A percentile compares a stretch with the other conserved stretches of the same genome.
These are phyloP conservation scores for Taxillus chinensis DNA, from an alignment of 164 flowering plant species.

Conservation along the genomic window DNA sequence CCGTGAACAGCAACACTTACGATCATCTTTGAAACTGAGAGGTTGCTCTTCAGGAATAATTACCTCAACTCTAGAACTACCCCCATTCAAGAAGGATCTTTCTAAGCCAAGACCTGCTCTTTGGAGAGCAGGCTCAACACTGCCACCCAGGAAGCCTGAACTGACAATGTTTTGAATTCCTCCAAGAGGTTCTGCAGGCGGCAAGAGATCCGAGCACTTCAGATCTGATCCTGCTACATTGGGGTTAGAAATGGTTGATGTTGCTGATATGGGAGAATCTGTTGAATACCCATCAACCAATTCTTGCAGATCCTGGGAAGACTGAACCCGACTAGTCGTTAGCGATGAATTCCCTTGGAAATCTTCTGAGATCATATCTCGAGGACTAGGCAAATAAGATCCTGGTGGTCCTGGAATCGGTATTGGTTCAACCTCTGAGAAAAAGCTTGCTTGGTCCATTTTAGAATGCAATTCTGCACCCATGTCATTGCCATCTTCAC, in stretches of 20 bases:
- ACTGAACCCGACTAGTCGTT: conserved; percentile 33
- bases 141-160: conserved; percentile 14
- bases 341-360: conserved; percentile 55
- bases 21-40: conserved; percentile 22
- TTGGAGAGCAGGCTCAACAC: conserved; percentile 13
- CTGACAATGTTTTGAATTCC: conserved; percentile 14
- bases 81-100: conserved; percentile 16
- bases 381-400: conserved; percentile 58
- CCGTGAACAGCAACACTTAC: conserved; percentile 48
- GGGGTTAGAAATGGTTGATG: conserved; percentile 45
- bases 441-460: conserved; percentile 23
- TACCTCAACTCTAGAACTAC: conserved; percentile 9
- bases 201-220: conserved; percentile 15
- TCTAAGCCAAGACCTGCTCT: conserved; percentile 11
- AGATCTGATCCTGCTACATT: conserved; percentile 17
- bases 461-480: conserved; percentile 17
- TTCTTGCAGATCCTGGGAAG: conserved; percentile 37
- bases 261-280: conserved; percentile 50
- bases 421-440: conserved; percentile 40
- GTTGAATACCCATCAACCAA: conserved; percentile 36
- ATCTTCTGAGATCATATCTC: conserved; percentile 47
- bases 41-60: conserved; percentile 21
- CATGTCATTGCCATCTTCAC: conserved; percentile 18
- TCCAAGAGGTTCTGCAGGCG: conserved; percentile 12
- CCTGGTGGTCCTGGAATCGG: conserved; percentile 79